Evolutionary conservation across 768 basidiomycete species (phyloP), one percentile per base, ranked within the genome.

Genomic region (Kwoniella pini): DNA sequence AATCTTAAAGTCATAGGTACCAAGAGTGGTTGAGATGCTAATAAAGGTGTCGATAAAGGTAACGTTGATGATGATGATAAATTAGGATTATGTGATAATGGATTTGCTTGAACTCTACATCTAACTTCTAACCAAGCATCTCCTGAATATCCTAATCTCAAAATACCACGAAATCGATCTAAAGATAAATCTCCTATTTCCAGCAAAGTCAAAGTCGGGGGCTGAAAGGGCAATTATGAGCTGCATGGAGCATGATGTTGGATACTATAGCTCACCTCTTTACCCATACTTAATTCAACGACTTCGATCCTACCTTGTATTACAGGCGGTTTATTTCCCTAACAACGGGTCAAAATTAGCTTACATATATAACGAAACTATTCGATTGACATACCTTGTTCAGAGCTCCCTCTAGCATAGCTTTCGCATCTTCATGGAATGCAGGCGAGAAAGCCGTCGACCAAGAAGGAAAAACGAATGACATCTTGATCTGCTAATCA

Each of bases 201-300:
- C 28, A 95, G 87, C 68, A 99, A 89, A 79, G 97, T 93, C 17
- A 99, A 84, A 66, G 97, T 95, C 45, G 96, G 96, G 11, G 96
- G 95, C 92, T 97, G 68, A 12, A 28, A 53, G 48, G 4, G 22
- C n/a, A 17, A 24, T n/a, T 67, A 59, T 33, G 45, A 33, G 22
- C 31, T 19, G 24, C n/a, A 57, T 31, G 27, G 57, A 19, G 22
- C 11, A 9, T 10, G 7, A 21, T 21, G n/a, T 22, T 15, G 36
- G 50, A 31, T 28, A 31, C 24, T 22, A 6, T 17, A 38, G 60
- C 78, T 31, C 26, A 92, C 94, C 82, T 95, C 88, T 1, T 90
- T 91, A 36, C 96, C 96, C 96, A 99, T 98, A 80, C 97, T 89
- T n/a, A 99, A 81, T 77, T 98, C 96, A 54, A 96, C 90, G 28